Evolutionary conservation across 306 rosid species (phyloP).

Genomic region (Vigna unguiculata): DNA sequence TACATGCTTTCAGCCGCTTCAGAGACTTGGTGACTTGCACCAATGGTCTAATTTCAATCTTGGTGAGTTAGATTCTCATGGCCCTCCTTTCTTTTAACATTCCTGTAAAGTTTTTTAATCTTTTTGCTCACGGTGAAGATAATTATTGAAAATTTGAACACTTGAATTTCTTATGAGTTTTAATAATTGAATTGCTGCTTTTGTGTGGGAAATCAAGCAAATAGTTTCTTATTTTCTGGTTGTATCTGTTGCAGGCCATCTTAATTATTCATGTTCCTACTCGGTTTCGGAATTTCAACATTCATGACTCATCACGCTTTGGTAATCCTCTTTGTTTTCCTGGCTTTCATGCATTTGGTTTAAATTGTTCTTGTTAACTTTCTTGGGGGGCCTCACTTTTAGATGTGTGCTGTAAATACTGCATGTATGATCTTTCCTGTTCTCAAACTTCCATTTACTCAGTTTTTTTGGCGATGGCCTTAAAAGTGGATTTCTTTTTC

Average conservation of each 20-base stretch:
- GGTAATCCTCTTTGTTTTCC: conserved; percentile 59
- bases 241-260: conserved; percentile 74
- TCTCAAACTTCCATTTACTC: not conserved
- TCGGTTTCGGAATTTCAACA: conserved; percentile 70
- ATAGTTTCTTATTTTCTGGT: conserved; percentile 44
- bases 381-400: not conserved
- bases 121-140: conserved; percentile 12
- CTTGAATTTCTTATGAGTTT: not conserved
- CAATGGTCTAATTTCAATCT: conserved; percentile 83
- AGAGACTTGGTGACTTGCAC: conserved; percentile 93
- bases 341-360: conserved; percentile 21
- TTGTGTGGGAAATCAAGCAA: conserved; percentile 4
- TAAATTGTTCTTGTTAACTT: conserved; percentile 3
- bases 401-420: not conserved
- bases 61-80: conserved; percentile 67
- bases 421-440: not conserved
- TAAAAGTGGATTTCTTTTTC: conserved; percentile 20
- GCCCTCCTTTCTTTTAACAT: conserved; percentile 18
- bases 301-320: conserved; percentile 70
- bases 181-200: not conserved
- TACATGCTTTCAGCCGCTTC: conserved; percentile 88
- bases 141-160: not conserved
- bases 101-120: conserved; percentile 18
- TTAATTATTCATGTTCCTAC: conserved; percentile 86
- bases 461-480: conserved; percentile 6